Base-by-base conservation (phyloP, 495 filamentous ascomycete genomes). In the Podospora pseudocomata region DNA sequence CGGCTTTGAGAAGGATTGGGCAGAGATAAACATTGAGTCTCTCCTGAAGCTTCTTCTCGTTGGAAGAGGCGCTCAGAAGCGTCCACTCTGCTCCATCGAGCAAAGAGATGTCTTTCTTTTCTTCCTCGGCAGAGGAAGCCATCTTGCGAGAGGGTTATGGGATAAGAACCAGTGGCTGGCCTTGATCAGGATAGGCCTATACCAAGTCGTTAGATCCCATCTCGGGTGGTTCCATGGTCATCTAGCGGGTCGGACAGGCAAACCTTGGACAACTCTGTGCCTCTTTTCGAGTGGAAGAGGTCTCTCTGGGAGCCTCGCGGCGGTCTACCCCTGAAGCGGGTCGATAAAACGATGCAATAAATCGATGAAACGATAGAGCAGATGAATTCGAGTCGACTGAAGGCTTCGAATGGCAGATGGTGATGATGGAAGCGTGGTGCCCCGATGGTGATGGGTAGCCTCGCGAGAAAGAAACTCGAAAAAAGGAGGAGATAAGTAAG, bases 1-100 rank as follows among this genome's bases (percentile, higher is more conserved):
- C 87, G 20, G 96, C 86, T 74, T 97, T 97, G 64, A 97, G 82
- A 23, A 99, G 81, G 44, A 98, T 74, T 0, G 94, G 89, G 2
- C 91, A 78, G n/a, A 98, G 80, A 70, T 94, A 97, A 13, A 85
- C 88, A 68, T 89, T 86, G 28, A 99, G 84, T 5, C 93, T 82
- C 28, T 87, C 76, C 73, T 93, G 87, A 5, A 99, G 84, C 78
- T 92, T 94, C 67, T 84, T 81, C 70, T 96, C 94, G n/a, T 91
- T 86, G 67, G 92, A 89, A 11, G 83, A 79, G 18, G 91, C 88
- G 63, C 92, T 83, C n/a, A 95, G 91, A 67, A 99, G 92, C 58
- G 89, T 87, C 74, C 96, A 90, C 77, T 97, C 92, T 61, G 97
- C 91, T 74, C 96, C 96, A 72, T 91, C 91, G 68, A 97, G 84